These are phyloP conservation scores for Inonotus obliquus DNA, from an alignment of 1,284 basidiomycete genomes.

Conservation along the genomic window DNA sequence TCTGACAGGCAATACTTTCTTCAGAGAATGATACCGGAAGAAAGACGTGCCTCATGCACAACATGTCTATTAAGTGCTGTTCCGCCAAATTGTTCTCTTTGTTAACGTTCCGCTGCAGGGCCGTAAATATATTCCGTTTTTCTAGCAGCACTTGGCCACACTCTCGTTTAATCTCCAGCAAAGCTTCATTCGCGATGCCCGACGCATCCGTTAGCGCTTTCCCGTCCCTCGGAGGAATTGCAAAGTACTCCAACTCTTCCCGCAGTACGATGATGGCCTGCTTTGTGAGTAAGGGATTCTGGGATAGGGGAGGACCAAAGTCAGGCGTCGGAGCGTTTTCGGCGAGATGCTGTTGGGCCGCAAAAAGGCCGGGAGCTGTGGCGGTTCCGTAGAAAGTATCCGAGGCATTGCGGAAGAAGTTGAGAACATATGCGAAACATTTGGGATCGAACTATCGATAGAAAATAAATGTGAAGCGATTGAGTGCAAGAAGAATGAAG, in stretches of 20 bases:
- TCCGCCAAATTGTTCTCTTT: constrained; percentile 99
- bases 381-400: constrained; percentile 90
- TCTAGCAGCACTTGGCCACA: constrained; percentile 88
- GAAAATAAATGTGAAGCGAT: background rate
- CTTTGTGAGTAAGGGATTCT: constrained; percentile 91
- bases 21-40: constrained; percentile 1
- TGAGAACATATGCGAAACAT: constrained; percentile 90
- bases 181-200: constrained; percentile 72
- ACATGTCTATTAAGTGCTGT: constrained; percentile 99
- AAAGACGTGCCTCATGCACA: constrained; percentile 88
- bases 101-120: constrained; percentile 96
- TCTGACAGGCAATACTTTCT: constrained; percentile 11
- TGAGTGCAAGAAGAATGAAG: constrained; percentile 15
- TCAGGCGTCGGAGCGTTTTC: constrained; percentile 57
- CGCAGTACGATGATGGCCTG: constrained; percentile 98
- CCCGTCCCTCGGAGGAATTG: constrained; percentile 78
- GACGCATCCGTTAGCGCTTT: constrained; percentile 64
- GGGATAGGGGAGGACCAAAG: constrained; percentile 58
- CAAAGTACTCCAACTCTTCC: constrained; percentile 98
- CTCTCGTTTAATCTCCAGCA: constrained; percentile 75
- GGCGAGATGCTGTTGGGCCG: constrained; percentile 75
- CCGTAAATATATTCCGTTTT: constrained; percentile 93
- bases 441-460: constrained; percentile 85
- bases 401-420: constrained; percentile 86
- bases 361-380: constrained; percentile 66